Percentiles rank a stretch among this genome's conserved stretches.
phyloP scores from a whole-genome alignment of 805 yeast genomes.

The Lipomyces orientalis region DNA sequence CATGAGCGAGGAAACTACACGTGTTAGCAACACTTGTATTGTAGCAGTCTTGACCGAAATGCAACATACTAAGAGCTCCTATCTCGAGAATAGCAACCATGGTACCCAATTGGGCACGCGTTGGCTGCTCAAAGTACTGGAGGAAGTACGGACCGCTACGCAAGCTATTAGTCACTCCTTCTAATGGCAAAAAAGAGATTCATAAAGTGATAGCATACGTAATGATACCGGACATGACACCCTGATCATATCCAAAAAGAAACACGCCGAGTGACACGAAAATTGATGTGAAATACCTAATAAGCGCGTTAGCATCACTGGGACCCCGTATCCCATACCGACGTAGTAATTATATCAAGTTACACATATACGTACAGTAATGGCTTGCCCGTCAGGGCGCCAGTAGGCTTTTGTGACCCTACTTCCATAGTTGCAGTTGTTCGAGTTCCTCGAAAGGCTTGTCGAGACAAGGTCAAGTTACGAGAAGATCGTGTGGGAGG shows the following conservation, averaged over 20 bases:
- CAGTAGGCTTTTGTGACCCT: constrained; percentile 10
- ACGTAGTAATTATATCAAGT: background rate
- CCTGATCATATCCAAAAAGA: constrained; percentile 83
- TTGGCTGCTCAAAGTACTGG: constrained; percentile 72
- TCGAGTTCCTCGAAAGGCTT: background rate
- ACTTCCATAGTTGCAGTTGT: background rate
- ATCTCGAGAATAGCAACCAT: constrained; percentile 88
- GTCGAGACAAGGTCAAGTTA: background rate
- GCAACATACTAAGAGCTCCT: constrained; percentile 60
- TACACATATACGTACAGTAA: constrained; percentile 44
- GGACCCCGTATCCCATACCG: background rate
- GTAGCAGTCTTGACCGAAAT: background rate
- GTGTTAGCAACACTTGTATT: background rate
- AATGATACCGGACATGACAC: constrained; percentile 86
- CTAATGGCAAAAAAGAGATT: background rate
- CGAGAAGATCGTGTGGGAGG: background rate
- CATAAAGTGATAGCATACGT: constrained; percentile 46
- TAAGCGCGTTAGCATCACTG: background rate
- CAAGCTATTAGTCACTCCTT: background rate
- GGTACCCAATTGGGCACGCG: constrained; percentile 76
- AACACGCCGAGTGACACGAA: constrained; percentile 59
- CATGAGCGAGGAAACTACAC: constrained; percentile 69
- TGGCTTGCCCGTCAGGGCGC: constrained; percentile 35
- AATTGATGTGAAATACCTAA: constrained; percentile 49
- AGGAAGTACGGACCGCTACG: constrained; percentile 63